These are phyloP conservation scores for Artemisia argyi DNA, from an alignment of 129 eudicot genomes.

Conservation along the genomic window DNA sequence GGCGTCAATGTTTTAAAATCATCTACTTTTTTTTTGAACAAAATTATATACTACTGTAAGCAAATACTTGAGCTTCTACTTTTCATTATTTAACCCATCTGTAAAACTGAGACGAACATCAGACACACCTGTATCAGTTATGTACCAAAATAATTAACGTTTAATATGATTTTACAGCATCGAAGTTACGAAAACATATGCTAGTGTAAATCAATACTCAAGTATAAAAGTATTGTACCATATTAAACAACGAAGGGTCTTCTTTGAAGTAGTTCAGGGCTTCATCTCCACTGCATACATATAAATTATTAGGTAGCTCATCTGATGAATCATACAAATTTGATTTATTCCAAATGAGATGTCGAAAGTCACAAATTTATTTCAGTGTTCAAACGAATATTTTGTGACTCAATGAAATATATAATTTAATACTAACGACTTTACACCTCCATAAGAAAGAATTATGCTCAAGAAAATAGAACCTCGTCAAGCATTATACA, in stretches of 20 bases:
- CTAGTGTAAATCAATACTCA: background rate
- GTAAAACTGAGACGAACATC: too few species aligned
- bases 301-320: constrained; percentile 14
- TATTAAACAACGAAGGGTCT: constrained; percentile 78
- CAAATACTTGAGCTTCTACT: too few species aligned
- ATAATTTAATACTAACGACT: background rate
- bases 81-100: too few species aligned
- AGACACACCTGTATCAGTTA: background rate
- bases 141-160: background rate
- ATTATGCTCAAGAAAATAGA: background rate
- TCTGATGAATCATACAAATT: constrained; percentile 8
- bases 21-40: too few species aligned
- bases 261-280: constrained; percentile 83
- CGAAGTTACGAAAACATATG: background rate
- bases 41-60: too few species aligned
- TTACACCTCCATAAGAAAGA: constrained; percentile 13
- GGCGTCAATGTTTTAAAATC: too few species aligned
- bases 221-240: constrained; percentile 47
- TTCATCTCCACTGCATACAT: constrained; percentile 71
- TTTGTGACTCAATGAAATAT: background rate
- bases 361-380: background rate
- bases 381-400: background rate
- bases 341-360: background rate
- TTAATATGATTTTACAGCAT: constrained; percentile 4
- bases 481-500: constrained; percentile 4